phyloP scores from a whole-genome alignment of 768 basidiomycete genomes.

The Hygrocybe punicea region DNA sequence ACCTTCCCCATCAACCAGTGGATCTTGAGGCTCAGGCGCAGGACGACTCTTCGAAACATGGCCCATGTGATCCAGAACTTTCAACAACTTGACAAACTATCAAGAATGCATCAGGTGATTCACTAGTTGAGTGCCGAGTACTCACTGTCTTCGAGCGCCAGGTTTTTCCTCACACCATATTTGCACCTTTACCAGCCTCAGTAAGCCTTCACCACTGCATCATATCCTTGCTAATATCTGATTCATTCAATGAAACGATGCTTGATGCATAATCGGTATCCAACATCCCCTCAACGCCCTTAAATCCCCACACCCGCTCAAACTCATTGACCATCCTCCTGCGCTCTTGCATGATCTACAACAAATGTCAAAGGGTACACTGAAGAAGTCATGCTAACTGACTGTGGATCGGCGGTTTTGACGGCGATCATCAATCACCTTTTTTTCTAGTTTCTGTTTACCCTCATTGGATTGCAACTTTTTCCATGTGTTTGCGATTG shows the following conservation, averaged over 20 bases:
- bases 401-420: no score
- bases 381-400: no score
- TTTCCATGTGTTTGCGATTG: no score
- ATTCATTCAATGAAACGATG: neutral
- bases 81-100: neutral
- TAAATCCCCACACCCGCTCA: neutral
- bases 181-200: neutral
- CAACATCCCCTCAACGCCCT: neutral
- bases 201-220: neutral
- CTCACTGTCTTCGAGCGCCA: neutral
- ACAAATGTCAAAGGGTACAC: no score
- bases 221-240: neutral
- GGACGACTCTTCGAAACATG: neutral
- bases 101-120: neutral
- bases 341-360: neutral
- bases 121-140: neutral
- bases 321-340: neutral
- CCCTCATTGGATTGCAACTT: no score
- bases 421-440: no score
- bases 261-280: neutral
- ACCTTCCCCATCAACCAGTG: neutral
- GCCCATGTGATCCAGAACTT: neutral
- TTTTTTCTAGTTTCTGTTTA: no score
- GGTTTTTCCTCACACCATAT: neutral
- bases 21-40: neutral